Evolutionary conservation across 345 rosid genomes (phyloP), one percentile per base, ranked within the genome.

Genomic region (Rhodamnia rubescens): DNA sequence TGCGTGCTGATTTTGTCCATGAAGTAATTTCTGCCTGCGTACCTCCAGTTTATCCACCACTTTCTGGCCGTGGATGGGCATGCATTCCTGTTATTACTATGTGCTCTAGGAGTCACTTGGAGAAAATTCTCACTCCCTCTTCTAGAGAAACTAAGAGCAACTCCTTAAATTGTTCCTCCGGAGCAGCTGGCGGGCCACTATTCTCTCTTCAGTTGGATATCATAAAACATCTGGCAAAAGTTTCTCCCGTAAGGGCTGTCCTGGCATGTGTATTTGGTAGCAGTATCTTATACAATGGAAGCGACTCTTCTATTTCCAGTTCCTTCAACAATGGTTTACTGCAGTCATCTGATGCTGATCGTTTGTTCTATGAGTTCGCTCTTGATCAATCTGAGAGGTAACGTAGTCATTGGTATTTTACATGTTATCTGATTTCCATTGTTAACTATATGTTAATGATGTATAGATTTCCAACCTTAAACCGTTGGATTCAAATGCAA

Each of bases 331-430:
- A 91, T 87, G 95, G 92, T 84, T 88, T 90, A 40, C 75, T 92
- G 89, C 93, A 90, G 87, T 88, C 93, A 61, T 92, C 98, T 90
- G 98, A 95, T 83, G 88, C 92, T 82, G 98, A 95, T 87, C 89
- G 92, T 88, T 86, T 93, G 87, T 95, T 95, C 87, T 97, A 94
- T 87, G 99, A 97, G 91, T 97, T 97, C 90, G 98, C 98, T 84
- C 98, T 97, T 89, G 99, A 97, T 92, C 98, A 95, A 84, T 97
- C 99, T 90, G 98, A 95, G 90, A 97, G 99, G 99, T 97, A 91
- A 74, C 32, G 86, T 61, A 69, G 42, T 29, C 51, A 51, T 64
- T 32, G 82, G 52, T 83, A 57, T 16, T 27, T 82, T 53, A 85
- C 36, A 36, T 18, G 0, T 69, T 69, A 49, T 27, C 86, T 85